Evolutionary conservation across 2,329 filamentous ascomycete genomes (phyloP).

Genomic region (Nigrospora sphaerica): DNA sequence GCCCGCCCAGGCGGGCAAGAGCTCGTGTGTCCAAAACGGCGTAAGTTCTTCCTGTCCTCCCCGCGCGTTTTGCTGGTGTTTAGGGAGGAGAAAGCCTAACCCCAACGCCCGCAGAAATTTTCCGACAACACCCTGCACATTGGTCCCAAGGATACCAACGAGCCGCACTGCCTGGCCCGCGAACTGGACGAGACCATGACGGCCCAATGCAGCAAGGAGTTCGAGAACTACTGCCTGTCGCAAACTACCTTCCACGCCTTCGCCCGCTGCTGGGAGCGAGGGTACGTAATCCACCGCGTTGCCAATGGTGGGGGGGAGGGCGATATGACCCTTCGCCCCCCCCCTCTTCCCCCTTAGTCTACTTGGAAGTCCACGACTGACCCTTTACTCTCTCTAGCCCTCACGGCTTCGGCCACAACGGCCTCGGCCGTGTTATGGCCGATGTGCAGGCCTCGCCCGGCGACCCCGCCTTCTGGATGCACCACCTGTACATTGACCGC

Average conservation of each 20-base stretch:
- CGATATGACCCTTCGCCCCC: not conserved
- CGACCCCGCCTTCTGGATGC: conserved; percentile 26
- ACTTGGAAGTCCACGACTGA: not conserved
- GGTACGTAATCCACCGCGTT: conserved; percentile 5
- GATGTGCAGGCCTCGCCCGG: conserved; percentile 21
- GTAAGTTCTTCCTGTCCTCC: conserved; percentile 1
- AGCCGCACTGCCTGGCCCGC: conserved; percentile 22
- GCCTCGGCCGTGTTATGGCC: conserved; percentile 22
- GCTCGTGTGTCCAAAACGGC: conserved; percentile 18
- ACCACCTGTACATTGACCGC: conserved; percentile 19
- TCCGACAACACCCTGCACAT: conserved; percentile 10
- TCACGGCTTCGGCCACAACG: conserved; percentile 26
- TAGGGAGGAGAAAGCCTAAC: not conserved
- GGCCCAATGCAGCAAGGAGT: conserved; percentile 6
- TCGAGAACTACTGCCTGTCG: conserved; percentile 6
- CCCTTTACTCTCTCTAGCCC: conserved; percentile 1
- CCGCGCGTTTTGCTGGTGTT: too few species aligned
- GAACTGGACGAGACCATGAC: conserved; percentile 17
- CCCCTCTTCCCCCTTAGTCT: not conserved
- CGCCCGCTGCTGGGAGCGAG: conserved; percentile 9
- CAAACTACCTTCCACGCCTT: conserved; percentile 5
- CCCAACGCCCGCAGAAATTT: conserved; percentile 11
- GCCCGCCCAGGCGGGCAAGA: conserved; percentile 12
- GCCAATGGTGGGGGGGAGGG: not conserved
- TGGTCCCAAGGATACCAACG: conserved; percentile 4